These are phyloP conservation scores for Arthromyces matolae DNA, from an alignment of 768 basidiomycete species.

Conservation along the genomic window DNA sequence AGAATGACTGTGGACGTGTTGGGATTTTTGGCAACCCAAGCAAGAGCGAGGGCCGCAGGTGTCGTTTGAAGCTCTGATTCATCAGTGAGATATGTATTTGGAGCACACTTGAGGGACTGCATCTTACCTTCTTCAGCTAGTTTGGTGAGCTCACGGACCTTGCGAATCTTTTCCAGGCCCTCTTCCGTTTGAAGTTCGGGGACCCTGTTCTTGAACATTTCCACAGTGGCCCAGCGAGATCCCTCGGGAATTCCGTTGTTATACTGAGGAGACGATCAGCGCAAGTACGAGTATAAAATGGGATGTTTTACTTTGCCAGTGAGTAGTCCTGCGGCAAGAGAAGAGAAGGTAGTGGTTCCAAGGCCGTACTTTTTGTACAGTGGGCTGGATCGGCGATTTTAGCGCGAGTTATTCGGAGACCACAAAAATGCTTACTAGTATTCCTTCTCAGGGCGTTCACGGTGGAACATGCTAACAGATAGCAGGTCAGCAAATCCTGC, in stretches of 20 bases:
- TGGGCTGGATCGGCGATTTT: conserved; percentile 30
- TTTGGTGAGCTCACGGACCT: conserved; percentile 64
- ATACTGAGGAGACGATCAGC: conserved; percentile 38
- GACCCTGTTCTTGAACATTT: conserved; percentile 45
- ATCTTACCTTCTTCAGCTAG: conserved; percentile 51
- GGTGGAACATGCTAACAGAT: conserved; percentile 60
- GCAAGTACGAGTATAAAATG: background rate
- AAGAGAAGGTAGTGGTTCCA: conserved; percentile 73
- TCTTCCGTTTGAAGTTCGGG: conserved; percentile 51
- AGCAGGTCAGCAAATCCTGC: background rate
- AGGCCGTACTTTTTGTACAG: conserved; percentile 65
- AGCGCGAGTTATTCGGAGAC: background rate
- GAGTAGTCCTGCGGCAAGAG: conserved; percentile 67
- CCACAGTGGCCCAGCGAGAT: conserved; percentile 63
- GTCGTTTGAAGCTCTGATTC: conserved; percentile 39
- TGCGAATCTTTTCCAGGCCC: conserved; percentile 65
- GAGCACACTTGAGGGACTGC: too few species aligned
- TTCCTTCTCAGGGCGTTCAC: conserved; percentile 78
- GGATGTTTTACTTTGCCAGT: conserved; percentile 60
- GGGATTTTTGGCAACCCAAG: conserved; percentile 73
- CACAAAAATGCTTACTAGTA: conserved; percentile 41
- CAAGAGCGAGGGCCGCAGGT: conserved; percentile 65
- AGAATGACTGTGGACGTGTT: conserved; percentile 68
- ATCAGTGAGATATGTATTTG: too few species aligned
- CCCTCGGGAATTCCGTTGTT: conserved; percentile 73